Conservation (phyloP, 2,329 filamentous ascomycete species). For the Stachybotrys echinatus region DNA sequence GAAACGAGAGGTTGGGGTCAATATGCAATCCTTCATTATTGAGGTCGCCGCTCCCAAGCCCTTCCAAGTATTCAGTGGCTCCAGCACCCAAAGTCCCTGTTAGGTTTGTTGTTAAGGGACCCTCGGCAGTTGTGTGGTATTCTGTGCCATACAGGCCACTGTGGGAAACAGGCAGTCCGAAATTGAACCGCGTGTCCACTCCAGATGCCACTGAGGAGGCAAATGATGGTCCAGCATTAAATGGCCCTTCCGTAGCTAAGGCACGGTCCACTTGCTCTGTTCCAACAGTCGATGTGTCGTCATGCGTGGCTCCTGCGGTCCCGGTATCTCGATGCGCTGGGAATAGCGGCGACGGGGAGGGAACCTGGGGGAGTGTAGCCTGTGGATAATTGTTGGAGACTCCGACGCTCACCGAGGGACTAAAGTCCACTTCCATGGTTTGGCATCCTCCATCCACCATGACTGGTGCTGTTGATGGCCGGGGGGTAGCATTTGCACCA, state of each 20-base stretch:
- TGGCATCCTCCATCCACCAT: constrained; percentile 32
- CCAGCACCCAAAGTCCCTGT: neutral
- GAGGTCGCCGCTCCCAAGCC: neutral
- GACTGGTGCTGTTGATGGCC: constrained; percentile 13
- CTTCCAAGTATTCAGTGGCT: neutral
- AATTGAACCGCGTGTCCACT: neutral
- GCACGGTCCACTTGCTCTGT: neutral
- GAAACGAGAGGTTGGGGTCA: constrained; percentile 10
- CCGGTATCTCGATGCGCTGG: neutral
- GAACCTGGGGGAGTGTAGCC: constrained; percentile 3
- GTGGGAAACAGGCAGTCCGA: neutral
- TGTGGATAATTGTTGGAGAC: constrained; percentile 19
- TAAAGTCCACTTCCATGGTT: constrained; percentile 22
- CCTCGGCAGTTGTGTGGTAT: neutral
- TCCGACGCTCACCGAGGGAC: constrained; percentile 19
- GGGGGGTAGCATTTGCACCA: constrained; percentile 4
- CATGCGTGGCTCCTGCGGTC: neutral
- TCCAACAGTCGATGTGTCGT: neutral
- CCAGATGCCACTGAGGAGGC: neutral
- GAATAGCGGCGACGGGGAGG: constrained; percentile 5
- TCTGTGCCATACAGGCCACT: neutral
- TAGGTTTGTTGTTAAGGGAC: neutral
- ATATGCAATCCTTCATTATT: no score
- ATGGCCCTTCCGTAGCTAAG: neutral
- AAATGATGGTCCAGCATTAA: neutral